A percentile compares a stretch with the other conserved stretches of the same genome.
Conservation (phyloP, 495 filamentous ascomycete genomes). For the Jackrogersella multiformis region DNA sequence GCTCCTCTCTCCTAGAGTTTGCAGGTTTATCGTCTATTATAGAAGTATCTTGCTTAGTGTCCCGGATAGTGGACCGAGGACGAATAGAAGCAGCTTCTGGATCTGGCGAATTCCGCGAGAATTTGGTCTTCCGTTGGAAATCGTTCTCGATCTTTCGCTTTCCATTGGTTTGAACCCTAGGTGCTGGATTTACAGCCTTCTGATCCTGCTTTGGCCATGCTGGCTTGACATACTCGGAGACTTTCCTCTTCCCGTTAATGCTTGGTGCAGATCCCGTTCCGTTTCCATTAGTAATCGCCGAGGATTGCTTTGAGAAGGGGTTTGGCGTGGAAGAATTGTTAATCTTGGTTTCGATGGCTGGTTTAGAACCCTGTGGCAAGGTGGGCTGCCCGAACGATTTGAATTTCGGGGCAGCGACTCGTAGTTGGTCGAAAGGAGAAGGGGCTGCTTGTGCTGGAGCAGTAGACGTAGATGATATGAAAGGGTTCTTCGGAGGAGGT, state of each 20-base stretch:
- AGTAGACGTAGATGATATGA: slow-evolving; percentile 17
- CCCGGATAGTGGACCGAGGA: neutral
- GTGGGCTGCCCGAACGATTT: slow-evolving; percentile 6
- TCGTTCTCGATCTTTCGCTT: slow-evolving; percentile 26
- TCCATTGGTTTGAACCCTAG: slow-evolving; percentile 12
- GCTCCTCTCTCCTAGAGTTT: slow-evolving; percentile 17
- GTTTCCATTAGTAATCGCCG: neutral
- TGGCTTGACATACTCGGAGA: slow-evolving; percentile 37
- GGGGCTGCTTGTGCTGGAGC: slow-evolving; percentile 15
- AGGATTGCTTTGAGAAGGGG: neutral
- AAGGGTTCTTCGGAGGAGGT: slow-evolving; percentile 32
- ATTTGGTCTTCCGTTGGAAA: slow-evolving; percentile 18
- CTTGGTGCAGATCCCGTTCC: neutral
- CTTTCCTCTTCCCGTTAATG: slow-evolving; percentile 2
- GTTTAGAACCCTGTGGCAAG: slow-evolving; percentile 3
- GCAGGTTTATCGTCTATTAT: neutral
- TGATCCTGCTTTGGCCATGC: slow-evolving; percentile 36
- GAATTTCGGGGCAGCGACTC: neutral
- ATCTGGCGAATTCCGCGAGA: slow-evolving; percentile 15
- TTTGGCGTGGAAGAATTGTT: slow-evolving; percentile 6
- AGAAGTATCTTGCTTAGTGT: neutral
- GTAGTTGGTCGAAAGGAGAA: slow-evolving; percentile 20
- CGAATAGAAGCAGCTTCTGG: slow-evolving; percentile 4
- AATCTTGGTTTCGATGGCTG: neutral
- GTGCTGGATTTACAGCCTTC: neutral